Evolutionary conservation across 495 filamentous ascomycete species (phyloP).

Genomic region (Xylaria castorea): DNA sequence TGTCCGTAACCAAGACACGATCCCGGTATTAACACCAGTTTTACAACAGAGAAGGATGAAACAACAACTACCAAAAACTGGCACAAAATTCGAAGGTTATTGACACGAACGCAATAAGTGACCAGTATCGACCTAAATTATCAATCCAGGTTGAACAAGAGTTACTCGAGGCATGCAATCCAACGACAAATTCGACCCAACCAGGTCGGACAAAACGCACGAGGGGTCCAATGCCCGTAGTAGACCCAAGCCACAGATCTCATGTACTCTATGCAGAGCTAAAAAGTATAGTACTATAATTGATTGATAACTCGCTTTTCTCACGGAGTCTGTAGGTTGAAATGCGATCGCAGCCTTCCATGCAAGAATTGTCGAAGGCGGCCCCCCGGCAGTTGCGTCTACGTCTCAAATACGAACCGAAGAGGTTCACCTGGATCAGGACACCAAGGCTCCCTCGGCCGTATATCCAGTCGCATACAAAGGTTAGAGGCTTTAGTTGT

Average conservation of each 20-base stretch:
- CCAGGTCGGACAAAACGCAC: background rate
- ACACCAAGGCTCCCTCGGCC: background rate
- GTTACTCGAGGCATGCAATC: background rate
- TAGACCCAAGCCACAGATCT: background rate
- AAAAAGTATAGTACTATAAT: background rate
- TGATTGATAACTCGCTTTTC: background rate
- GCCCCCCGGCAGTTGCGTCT: background rate
- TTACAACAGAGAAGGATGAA: background rate
- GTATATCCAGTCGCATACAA: background rate
- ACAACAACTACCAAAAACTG: background rate
- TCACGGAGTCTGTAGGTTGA: background rate
- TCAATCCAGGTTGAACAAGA: background rate
- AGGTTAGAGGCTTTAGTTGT: background rate
- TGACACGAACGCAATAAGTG: background rate
- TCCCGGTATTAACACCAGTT: background rate
- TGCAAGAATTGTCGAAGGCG: conserved; percentile 1
- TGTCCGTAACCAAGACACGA: background rate
- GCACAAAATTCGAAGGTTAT: background rate
- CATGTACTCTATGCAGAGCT: conserved; percentile 6
- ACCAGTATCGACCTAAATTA: background rate
- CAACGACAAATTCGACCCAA: background rate
- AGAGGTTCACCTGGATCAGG: background rate
- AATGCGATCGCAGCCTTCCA: background rate
- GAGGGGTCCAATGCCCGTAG: background rate
- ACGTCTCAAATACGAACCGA: background rate